These are phyloP conservation scores for Micractinium conductrix DNA, from an alignment of 139 green algal species.

Conservation along the genomic window DNA sequence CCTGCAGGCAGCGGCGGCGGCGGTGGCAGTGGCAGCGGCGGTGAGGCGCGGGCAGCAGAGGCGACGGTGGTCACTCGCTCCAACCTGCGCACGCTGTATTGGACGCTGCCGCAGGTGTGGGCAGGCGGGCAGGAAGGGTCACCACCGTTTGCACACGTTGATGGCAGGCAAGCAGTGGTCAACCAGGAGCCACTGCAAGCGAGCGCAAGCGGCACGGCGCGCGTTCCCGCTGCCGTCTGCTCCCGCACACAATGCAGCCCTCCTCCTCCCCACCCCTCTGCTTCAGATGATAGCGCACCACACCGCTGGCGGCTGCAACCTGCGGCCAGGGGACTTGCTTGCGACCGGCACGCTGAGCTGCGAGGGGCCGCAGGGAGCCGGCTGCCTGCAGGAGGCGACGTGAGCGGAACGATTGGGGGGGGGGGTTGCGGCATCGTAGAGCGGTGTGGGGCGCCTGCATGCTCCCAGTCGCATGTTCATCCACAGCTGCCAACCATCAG, in stretches of 20 bases:
- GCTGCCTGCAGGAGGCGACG: constrained; percentile 78
- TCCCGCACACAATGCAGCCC: too few relatives aligned
- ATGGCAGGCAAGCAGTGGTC: neutral
- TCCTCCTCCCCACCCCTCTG: neutral
- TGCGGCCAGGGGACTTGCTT: constrained; percentile 87
- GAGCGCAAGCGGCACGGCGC: too few relatives aligned
- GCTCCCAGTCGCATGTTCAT: too few relatives aligned
- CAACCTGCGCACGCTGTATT: constrained; percentile 89
- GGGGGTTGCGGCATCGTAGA: too few relatives aligned
- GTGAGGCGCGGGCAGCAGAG: neutral
- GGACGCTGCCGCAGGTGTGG: constrained; percentile 66
- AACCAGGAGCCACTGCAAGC: too few relatives aligned
- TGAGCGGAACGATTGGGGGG: too few relatives aligned
- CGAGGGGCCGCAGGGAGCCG: constrained; percentile 34
- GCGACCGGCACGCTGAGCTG: constrained; percentile 91
- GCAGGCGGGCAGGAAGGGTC: neutral
- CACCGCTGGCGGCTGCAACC: constrained; percentile 87
- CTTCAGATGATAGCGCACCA: constrained; percentile 96
- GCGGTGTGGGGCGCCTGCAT: too few relatives aligned
- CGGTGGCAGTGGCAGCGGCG: neutral
- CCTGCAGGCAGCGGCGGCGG: neutral
- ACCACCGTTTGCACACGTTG: too few relatives aligned
- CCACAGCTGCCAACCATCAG: too few relatives aligned
- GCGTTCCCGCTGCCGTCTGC: too few relatives aligned
- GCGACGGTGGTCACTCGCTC: constrained; percentile 55